Evolutionary conservation across 2,329 filamentous ascomycete genomes (phyloP).

Genomic region (Claviceps spartinae): DNA sequence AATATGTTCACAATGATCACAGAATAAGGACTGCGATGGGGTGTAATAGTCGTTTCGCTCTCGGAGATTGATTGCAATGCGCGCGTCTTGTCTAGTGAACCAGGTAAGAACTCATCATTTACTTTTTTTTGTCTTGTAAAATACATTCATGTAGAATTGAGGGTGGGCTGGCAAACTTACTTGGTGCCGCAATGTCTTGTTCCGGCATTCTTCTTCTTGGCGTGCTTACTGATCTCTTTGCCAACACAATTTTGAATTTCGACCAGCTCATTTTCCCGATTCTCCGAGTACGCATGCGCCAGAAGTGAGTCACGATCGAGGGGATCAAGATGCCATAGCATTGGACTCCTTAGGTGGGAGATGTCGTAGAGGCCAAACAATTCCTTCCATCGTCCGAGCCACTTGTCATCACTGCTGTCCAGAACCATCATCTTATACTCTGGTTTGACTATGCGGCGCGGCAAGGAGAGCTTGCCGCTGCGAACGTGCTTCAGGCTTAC

Average conservation of each 20-base stretch:
- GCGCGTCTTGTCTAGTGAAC: slow-evolving; percentile 24
- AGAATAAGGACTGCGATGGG: slow-evolving; percentile 47
- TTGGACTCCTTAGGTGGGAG: slow-evolving; percentile 58
- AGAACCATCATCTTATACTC: slow-evolving; percentile 45
- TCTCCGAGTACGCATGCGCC: slow-evolving; percentile 49
- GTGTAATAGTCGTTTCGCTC: slow-evolving; percentile 59
- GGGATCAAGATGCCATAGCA: slow-evolving; percentile 75
- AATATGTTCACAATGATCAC: slow-evolving; percentile 46
- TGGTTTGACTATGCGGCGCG: slow-evolving; percentile 5
- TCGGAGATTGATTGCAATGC: slow-evolving; percentile 47
- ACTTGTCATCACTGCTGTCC: slow-evolving; percentile 47
- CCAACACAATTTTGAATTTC: slow-evolving; percentile 66
- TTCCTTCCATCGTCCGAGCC: slow-evolving; percentile 59
- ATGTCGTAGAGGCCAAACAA: slow-evolving; percentile 59
- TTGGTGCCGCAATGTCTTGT: slow-evolving; percentile 25
- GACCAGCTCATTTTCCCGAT: slow-evolving; percentile 47
- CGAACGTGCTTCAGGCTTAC: slow-evolving; percentile 40
- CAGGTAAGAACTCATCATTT: background rate
- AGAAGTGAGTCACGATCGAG: slow-evolving; percentile 60
- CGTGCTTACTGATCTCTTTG: slow-evolving; percentile 68
- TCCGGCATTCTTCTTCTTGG: slow-evolving; percentile 46
- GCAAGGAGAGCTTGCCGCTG: slow-evolving; percentile 16
- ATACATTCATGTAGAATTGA: background rate
- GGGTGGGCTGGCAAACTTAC: slow-evolving; percentile 16
- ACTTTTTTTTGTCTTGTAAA: background rate